These are phyloP conservation scores for Lactifluus subvellereus DNA, from an alignment of 768 basidiomycete species.

Conservation along the genomic window DNA sequence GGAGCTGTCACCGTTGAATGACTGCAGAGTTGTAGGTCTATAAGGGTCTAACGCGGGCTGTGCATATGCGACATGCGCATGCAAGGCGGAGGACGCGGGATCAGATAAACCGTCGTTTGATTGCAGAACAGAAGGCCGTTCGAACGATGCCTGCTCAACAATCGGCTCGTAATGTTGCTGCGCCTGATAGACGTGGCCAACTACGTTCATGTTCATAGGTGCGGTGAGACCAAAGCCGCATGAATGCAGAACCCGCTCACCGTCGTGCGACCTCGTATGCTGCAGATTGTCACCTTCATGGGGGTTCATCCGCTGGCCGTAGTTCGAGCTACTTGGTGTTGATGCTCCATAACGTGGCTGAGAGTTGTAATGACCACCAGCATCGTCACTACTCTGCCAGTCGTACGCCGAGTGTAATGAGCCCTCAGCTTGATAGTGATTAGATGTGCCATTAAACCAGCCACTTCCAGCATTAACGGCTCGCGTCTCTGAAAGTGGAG, in stretches of 20 bases:
- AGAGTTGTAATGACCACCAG: constrained; percentile 3
- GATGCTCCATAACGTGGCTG: constrained; percentile 10
- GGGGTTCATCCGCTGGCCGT: not conserved
- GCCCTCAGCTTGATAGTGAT: constrained; percentile 7
- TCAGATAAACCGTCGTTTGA: not conserved
- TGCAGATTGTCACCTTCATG: constrained; percentile 1
- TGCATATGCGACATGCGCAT: constrained; percentile 10
- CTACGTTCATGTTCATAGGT: not conserved
- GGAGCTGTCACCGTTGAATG: constrained; percentile 1
- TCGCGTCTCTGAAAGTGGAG: constrained; percentile 1
- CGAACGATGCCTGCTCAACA: not conserved
- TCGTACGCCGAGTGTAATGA: constrained; percentile 6
- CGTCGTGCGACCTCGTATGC: constrained; percentile 8
- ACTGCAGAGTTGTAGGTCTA: not conserved
- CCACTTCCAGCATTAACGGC: not conserved
- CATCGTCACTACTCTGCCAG: constrained; percentile 5
- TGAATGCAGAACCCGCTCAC: constrained; percentile 8
- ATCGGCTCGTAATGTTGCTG: constrained; percentile 8
- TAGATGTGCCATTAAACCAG: constrained; percentile 8
- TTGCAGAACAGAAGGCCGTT: not conserved
- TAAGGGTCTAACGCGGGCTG: constrained; percentile 6
- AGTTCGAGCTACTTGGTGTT: not conserved
- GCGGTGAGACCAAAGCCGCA: not conserved
- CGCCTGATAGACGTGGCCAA: constrained; percentile 1
- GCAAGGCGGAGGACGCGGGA: constrained; percentile 5